These are phyloP conservation scores for Clavispora vitiphila DNA, from an alignment of 805 yeast species.

Conservation along the genomic window DNA sequence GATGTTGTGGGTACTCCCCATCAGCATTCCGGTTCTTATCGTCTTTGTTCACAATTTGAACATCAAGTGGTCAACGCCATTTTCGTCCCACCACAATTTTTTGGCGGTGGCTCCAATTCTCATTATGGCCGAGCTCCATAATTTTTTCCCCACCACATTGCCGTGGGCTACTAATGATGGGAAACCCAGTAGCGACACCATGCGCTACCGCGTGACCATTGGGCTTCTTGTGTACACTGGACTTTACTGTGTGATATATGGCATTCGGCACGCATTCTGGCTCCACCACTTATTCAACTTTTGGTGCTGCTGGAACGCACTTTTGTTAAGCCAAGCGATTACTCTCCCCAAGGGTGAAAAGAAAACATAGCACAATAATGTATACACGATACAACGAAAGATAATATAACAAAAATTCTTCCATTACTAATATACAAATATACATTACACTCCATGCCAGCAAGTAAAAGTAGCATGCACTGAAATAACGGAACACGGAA, in stretches of 20 bases:
- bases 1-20: constrained; percentile 75
- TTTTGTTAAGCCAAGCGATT: not conserved
- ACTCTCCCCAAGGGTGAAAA: not conserved
- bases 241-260: constrained; percentile 63
- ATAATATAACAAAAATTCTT: constrained; percentile 5
- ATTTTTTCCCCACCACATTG: constrained; percentile 25
- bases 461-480: constrained; percentile 13
- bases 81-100: constrained; percentile 80
- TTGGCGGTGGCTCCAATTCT: constrained; percentile 73
- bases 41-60: constrained; percentile 80
- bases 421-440: constrained; percentile 21
- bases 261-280: constrained; percentile 80
- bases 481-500: constrained; percentile 11
- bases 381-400: not conserved
- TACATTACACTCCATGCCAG: constrained; percentile 16
- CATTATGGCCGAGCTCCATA: constrained; percentile 50
- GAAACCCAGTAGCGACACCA: constrained; percentile 2
- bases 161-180: constrained; percentile 23
- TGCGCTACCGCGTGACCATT: constrained; percentile 15
- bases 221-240: constrained; percentile 46
- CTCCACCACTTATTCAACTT: constrained; percentile 72
- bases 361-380: not conserved
- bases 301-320: constrained; percentile 44
- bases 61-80: constrained; percentile 77
- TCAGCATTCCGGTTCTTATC: constrained; percentile 69